Conservation (phyloP, 192 early-diverging fungal species). For the Diversispora epigaea region DNA sequence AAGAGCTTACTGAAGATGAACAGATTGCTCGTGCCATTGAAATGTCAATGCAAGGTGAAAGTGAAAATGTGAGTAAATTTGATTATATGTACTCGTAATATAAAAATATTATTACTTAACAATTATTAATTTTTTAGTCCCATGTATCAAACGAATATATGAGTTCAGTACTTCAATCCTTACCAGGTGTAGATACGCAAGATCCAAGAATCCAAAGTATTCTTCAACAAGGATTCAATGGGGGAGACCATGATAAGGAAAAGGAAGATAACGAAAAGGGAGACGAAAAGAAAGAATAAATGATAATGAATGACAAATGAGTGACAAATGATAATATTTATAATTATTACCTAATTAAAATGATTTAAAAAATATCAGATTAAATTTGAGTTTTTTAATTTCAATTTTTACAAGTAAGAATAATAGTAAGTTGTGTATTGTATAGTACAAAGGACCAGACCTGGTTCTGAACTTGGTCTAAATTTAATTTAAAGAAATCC, state of each 20-base stretch:
- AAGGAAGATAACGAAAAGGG: slow-evolving; percentile 22
- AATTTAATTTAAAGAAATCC: too few species aligned
- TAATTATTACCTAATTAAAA: too few species aligned
- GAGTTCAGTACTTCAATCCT: slow-evolving; percentile 70
- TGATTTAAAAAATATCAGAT: too few species aligned
- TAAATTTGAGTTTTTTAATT: too few species aligned
- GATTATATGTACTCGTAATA: not conserved
- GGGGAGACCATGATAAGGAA: slow-evolving; percentile 31
- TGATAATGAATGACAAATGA: not conserved
- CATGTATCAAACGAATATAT: slow-evolving; percentile 60
- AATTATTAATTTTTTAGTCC: slow-evolving; percentile 17
- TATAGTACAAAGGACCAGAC: too few species aligned
- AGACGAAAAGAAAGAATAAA: not conserved
- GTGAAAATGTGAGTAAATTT: slow-evolving; percentile 23
- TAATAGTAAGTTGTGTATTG: too few species aligned
- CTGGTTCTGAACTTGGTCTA: too few species aligned
- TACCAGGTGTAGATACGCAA: slow-evolving; percentile 85
- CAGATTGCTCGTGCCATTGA: slow-evolving; percentile 69
- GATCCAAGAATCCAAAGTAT: slow-evolving; percentile 80
- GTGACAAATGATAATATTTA: not conserved
- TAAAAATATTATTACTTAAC: not conserved
- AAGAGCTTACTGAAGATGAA: slow-evolving; percentile 67
- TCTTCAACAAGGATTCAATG: slow-evolving; percentile 43
- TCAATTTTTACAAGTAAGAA: too few species aligned
- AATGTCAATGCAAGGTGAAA: slow-evolving; percentile 66